Base-by-base conservation (phyloP, 495 filamentous ascomycete genomes). In the Penicillium herquei region DNA sequence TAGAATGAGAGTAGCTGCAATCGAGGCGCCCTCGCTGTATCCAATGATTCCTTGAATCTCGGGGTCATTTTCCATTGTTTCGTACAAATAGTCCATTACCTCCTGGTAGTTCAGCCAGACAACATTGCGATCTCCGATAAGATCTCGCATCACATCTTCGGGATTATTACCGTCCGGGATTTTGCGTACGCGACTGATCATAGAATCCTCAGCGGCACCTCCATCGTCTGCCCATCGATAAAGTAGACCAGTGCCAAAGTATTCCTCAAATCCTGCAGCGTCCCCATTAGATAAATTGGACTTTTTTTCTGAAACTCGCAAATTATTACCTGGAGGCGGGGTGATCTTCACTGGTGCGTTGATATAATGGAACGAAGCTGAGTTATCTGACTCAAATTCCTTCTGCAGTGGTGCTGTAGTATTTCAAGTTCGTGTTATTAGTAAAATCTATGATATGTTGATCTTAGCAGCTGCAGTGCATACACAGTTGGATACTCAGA, bases 21-120 rank as follows among this genome's bases (percentile, higher is more conserved):
- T 75, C 0, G 78, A 78, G 30, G 84, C 81, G 14, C 84, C 84
- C 55, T 86, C 83, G 3, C 81, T 84, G 51, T 85, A 85, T 6
- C 82, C 82, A 52, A 85, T 76, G 54, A 85, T 61, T 6, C 76
- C 80, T 17, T 79, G 72, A 42, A 69, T 62, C 14, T 65, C 66
- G 9, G 66, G 66, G 33, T 69, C 48, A 21, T 57, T 49, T 16
- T 64, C 64, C 30, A 69, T 39, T 0, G 52, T 59, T 11, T 67
- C 61, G 39, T 67, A 62, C n/a, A 69, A 64, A 43, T 63, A 69
- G 0, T 61, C 49, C 59, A 69, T 67, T 30, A 69, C 64, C 9
- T 62, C 13, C 1, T 54, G 34, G 45, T 61, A 44, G 14, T 69
- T 69, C 9, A 48, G 46, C 66, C 66, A 69, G 9, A 16, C 30